Evolutionary conservation across 2,329 filamentous ascomycete species (phyloP), one percentile per base, ranked within the genome.

Genomic region (Ramichloridium luteum): DNA sequence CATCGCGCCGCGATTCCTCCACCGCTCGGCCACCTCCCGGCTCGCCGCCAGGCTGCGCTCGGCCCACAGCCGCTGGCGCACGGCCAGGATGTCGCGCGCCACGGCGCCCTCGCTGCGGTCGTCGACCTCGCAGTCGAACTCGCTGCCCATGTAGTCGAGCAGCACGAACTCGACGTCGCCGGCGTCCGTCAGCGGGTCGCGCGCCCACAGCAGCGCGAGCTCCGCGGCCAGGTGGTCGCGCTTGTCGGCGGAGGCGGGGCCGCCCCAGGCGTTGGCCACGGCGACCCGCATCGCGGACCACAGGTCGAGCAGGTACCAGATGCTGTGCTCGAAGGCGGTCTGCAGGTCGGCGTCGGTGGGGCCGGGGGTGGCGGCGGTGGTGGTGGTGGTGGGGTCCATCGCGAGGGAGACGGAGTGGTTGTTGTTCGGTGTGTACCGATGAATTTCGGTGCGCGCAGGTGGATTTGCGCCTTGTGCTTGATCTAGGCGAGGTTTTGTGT

Each of bases 161-260:
- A 96, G 65, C 31, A 92, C 75, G 25, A 78, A 70, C 62, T 96
- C 88, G 26, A 94, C 64, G 47, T 94, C 84, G 41, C 79, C 74
- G 12, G 70, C 62, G 46, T 93, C 80, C 8, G 81, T 75, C 34
- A 74, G 64, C 2, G 73, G 65, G 3, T 65, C 59, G 8, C 64
- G 58, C 12, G 50, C 64, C 46, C 94, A 79, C 40, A 93, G 73
- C 15, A 93, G 83, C 37, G 77, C 79, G 32, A 96, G 68, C 26
- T 80, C 81, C 41, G 85, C 86, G 31, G 82, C 88, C 50, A 98
- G 82, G 88, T 86, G 96, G 67, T 93, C 88, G 50, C 88, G 80
- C 65, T 96, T 96, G 59, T 92, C 84, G 38, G 68, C 58, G 13
- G 76, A 79, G 51, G 84, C 76, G 25, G 82, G 74, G 2, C 88